Evolutionary conservation across 2,329 filamentous ascomycete genomes (phyloP).

Genomic region (Coniella vitis): DNA sequence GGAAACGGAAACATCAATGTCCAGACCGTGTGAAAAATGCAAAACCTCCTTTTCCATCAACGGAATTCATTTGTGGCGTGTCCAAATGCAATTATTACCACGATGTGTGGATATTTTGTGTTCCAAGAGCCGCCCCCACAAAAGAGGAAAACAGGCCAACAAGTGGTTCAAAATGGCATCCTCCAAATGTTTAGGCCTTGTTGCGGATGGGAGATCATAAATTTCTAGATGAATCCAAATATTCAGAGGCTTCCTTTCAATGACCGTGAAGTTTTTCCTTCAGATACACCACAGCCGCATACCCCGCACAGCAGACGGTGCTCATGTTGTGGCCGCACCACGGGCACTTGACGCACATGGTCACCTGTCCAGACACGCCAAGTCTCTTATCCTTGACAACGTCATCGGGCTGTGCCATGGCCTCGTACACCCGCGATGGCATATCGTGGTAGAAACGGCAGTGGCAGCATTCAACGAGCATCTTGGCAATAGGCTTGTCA

Average conservation of each 20-base stretch:
- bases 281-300: conserved; percentile 59
- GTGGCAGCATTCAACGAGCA: conserved; percentile 58
- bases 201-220: no score
- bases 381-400: conserved; percentile 44
- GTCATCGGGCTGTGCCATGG: conserved; percentile 53
- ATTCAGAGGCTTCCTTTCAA: not conserved
- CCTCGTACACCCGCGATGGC: conserved; percentile 57
- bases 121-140: no score
- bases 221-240: not conserved
- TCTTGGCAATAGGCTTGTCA: conserved; percentile 47
- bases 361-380: conserved; percentile 50
- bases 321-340: conserved; percentile 70
- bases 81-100: no score
- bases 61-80: no score
- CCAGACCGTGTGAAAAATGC: not conserved
- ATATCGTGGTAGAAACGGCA: conserved; percentile 61
- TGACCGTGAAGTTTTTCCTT: conserved; percentile 51
- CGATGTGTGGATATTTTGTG: not conserved
- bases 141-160: no score
- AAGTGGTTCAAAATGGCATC: no score
- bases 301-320: conserved; percentile 60
- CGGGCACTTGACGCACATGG: conserved; percentile 59
- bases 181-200: no score
- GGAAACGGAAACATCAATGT: not conserved
- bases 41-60: not conserved